A percentile compares a stretch with the other conserved stretches of the same genome.
These are phyloP conservation scores for Tolypocladium album DNA, from an alignment of 2,329 filamentous ascomycete species.

Conservation along the genomic window DNA sequence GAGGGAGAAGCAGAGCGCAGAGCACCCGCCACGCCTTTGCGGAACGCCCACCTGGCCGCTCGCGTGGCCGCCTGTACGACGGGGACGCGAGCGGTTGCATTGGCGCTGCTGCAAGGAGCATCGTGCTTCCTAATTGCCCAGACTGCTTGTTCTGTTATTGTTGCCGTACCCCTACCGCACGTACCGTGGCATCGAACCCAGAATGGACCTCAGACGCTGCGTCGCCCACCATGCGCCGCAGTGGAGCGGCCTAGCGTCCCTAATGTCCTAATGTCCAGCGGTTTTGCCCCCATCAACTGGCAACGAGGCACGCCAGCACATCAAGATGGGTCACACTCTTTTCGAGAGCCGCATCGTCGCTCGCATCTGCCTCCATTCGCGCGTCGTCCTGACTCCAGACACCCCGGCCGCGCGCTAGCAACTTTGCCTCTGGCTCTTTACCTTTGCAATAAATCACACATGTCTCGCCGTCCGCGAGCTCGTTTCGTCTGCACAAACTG, in stretches of 20 bases:
- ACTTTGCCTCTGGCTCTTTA: constrained; percentile 11
- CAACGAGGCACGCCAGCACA: constrained; percentile 82
- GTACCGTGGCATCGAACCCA: neutral
- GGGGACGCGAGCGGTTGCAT: neutral
- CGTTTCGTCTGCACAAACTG: constrained; percentile 34
- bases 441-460: constrained; percentile 55
- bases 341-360: constrained; percentile 54
- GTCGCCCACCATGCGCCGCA: constrained; percentile 30
- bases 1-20: neutral
- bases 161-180: neutral
- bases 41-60: neutral
- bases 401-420: constrained; percentile 40
- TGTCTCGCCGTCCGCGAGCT: constrained; percentile 47
- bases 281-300: constrained; percentile 60
- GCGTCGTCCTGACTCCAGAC: constrained; percentile 27
- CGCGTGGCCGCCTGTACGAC: neutral
- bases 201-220: constrained; percentile 3
- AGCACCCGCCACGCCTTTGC: neutral
- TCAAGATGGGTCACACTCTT: constrained; percentile 62
- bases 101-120: neutral
- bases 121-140: neutral
- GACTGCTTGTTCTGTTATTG: neutral
- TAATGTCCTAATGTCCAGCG: constrained; percentile 40
- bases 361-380: constrained; percentile 40
- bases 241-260: constrained; percentile 51